Percentiles rank a stretch among this genome's conserved stretches.
phyloP scores from a whole-genome alignment of 805 yeast genomes.

The Saccharomycopsis synnaedendra region DNA sequence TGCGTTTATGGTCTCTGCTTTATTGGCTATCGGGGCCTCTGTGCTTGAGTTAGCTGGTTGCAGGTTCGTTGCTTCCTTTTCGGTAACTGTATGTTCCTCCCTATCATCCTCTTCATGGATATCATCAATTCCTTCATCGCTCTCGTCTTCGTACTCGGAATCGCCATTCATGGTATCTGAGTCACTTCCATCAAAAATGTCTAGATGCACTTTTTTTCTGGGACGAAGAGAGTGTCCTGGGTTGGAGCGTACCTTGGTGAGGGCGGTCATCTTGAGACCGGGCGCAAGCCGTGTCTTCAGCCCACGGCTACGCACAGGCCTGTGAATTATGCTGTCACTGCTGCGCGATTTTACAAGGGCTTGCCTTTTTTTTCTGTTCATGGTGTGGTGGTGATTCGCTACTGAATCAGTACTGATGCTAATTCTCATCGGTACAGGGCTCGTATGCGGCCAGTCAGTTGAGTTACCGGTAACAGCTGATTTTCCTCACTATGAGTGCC shows the following conservation, averaged over 20 bases:
- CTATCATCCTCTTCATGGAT: neutral
- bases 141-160: neutral
- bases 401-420: neutral
- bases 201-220: slow-evolving; percentile 5
- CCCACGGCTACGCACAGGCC: slow-evolving; percentile 6
- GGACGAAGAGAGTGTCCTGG: neutral
- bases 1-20: too few relatives aligned
- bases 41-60: too few relatives aligned
- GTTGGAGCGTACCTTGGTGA: slow-evolving; percentile 9
- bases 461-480: too few relatives aligned
- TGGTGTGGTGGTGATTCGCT: too few relatives aligned
- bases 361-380: slow-evolving; percentile 2
- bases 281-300: slow-evolving; percentile 1
- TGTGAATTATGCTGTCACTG: slow-evolving; percentile 2
- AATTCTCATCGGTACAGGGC: neutral
- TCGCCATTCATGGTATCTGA: neutral
- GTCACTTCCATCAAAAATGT: slow-evolving; percentile 2
- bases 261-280: slow-evolving; percentile 7
- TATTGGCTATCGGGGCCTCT: too few relatives aligned
- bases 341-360: slow-evolving; percentile 7
- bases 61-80: neutral
- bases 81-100: neutral
- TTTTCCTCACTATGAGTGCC: too few relatives aligned
- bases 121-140: slow-evolving; percentile 1
- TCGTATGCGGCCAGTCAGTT: neutral